These are phyloP conservation scores for Aaosphaeria arxii DNA, from an alignment of 2,329 filamentous ascomycete species.

Conservation along the genomic window DNA sequence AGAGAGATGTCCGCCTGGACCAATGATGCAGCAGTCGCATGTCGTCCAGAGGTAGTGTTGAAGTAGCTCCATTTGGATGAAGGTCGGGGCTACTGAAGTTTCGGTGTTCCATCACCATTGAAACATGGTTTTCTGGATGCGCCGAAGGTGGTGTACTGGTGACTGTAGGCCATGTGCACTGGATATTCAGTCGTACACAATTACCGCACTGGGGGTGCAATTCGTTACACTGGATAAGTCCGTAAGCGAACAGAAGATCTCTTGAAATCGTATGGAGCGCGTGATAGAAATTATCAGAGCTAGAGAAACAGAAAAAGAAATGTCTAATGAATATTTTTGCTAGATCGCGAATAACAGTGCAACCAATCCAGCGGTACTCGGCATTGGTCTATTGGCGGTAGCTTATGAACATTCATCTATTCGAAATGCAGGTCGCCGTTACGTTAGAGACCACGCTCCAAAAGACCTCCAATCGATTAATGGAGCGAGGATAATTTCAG, in stretches of 20 bases:
- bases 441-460: no score
- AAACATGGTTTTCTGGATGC: conserved; percentile 2
- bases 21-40: conserved; percentile 10
- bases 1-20: conserved; percentile 5
- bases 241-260: not conserved
- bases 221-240: conserved; percentile 24
- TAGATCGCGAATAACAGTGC: no score
- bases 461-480: no score
- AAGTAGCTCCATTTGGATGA: not conserved
- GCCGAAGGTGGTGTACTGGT: conserved; percentile 6
- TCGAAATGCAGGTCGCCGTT: no score
- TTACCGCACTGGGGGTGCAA: conserved; percentile 26
- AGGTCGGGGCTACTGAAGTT: not conserved
- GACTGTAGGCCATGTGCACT: conserved; percentile 23
- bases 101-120: conserved; percentile 1
- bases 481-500: no score
- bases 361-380: no score
- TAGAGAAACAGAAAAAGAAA: not conserved
- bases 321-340: no score
- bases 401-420: no score
- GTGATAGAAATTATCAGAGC: not conserved
- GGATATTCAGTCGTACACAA: conserved; percentile 27
- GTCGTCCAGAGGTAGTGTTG: conserved; percentile 3
- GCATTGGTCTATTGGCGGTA: no score
- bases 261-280: not conserved